Evolutionary conservation across 768 basidiomycete genomes (phyloP).

Genomic region (Lactifluus volemus): DNA sequence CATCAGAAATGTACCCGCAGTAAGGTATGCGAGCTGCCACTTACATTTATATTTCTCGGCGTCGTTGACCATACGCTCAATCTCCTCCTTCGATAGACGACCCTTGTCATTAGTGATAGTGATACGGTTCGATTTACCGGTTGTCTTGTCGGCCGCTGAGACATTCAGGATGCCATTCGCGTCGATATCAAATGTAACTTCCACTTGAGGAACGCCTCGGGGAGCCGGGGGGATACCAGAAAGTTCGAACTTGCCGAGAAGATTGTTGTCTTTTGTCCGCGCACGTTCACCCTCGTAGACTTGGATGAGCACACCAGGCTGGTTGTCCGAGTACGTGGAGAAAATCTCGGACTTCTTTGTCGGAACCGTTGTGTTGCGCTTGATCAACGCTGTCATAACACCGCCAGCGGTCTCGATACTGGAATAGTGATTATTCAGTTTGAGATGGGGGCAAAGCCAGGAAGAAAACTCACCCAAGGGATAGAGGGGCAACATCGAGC

Average conservation of each 20-base stretch:
- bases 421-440: conserved; percentile 3
- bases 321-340: conserved; percentile 98
- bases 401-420: conserved; percentile 98
- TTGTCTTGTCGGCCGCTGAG: conserved; percentile 91
- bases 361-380: conserved; percentile 96
- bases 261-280: conserved; percentile 97
- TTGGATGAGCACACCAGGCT: conserved; percentile 96
- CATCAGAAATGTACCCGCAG: conserved; percentile 10
- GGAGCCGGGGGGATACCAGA: conserved; percentile 95
- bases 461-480: conserved; percentile 38
- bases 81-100: conserved; percentile 94
- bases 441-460: conserved; percentile 24
- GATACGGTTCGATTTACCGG: conserved; percentile 90
- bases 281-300: conserved; percentile 98
- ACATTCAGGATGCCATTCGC: conserved; percentile 96
- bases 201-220: conserved; percentile 95
- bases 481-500: conserved; percentile 87
- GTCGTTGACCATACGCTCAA: conserved; percentile 94
- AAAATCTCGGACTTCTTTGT: conserved; percentile 99
- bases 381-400: conserved; percentile 98
- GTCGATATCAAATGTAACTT: conserved; percentile 97
- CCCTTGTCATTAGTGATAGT: conserved; percentile 97
- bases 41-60: conserved; percentile 87
- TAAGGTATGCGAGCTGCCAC: conserved; percentile 20
- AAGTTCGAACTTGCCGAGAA: conserved; percentile 97